A percentile compares a stretch with the other conserved stretches of the same genome.
Conservation (phyloP, 305 asterid species). For the Fraxinus ornus region DNA sequence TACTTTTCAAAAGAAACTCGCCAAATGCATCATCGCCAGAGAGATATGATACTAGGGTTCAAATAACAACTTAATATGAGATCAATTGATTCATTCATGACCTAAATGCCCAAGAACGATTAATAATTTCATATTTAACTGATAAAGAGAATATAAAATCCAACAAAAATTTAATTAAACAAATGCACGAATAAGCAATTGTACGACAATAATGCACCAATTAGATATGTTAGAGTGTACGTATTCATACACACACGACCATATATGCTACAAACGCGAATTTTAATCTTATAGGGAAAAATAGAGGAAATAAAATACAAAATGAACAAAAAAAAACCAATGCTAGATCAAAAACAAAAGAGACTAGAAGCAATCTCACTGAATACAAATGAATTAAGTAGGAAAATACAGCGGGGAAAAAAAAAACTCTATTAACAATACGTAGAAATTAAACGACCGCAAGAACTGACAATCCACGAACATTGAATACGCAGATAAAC, state of each 20-base stretch:
- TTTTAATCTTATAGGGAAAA: background rate
- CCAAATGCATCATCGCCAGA: background rate
- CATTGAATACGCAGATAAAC: background rate
- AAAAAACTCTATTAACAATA: background rate
- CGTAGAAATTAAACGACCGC: background rate
- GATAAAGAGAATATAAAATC: background rate
- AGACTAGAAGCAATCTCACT: background rate
- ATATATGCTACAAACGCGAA: background rate
- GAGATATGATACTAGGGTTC: background rate
- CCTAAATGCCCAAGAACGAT: background rate
- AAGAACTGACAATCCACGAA: background rate
- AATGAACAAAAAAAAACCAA: background rate
- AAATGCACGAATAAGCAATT: background rate
- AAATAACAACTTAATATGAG: background rate
- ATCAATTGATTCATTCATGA: background rate
- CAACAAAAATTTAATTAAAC: background rate
- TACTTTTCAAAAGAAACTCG: constrained; percentile 5
- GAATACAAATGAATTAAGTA: background rate
- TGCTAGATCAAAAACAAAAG: background rate
- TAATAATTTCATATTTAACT: background rate
- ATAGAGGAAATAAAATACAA: background rate
- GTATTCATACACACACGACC: background rate
- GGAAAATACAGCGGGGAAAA: background rate
- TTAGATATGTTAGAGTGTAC: background rate
- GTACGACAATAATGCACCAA: background rate